Conservation (phyloP, 2,329 filamentous ascomycete species). For the Ciborinia camelliae region DNA sequence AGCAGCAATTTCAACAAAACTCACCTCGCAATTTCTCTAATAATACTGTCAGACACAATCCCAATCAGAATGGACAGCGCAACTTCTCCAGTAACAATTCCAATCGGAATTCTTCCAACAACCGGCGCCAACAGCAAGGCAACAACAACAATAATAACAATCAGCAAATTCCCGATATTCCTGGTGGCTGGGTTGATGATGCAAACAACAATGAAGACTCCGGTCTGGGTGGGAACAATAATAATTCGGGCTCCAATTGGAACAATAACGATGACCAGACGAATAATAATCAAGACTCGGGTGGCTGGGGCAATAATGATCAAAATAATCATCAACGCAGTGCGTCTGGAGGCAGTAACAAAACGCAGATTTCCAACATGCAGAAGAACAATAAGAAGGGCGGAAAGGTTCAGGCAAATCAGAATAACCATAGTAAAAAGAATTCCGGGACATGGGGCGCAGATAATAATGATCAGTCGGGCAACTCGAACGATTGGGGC, state of each 20-base stretch:
- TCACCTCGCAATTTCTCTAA: background rate
- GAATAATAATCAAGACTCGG: background rate
- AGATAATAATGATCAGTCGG: conserved; percentile 4
- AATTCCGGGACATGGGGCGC: conserved; percentile 21
- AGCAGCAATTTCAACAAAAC: conserved; percentile 5
- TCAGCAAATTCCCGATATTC: conserved; percentile 18
- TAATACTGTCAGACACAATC: background rate
- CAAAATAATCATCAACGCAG: conserved; percentile 20
- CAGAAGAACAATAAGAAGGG: conserved; percentile 3
- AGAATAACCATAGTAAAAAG: conserved; percentile 12
- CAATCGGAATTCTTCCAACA: background rate
- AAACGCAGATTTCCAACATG: conserved; percentile 4
- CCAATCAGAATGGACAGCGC: conserved; percentile 11
- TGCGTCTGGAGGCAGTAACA: conserved; percentile 17
- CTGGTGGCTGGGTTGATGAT: conserved; percentile 23
- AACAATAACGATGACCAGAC: background rate
- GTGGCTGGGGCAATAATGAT: conserved; percentile 20
- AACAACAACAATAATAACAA: background rate
- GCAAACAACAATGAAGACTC: conserved; percentile 11
- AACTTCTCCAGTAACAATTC: conserved; percentile 1
- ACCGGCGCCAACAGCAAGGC: conserved; percentile 1
- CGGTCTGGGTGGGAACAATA: background rate
- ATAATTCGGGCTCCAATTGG: background rate
- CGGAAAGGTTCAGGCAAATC: conserved; percentile 7
- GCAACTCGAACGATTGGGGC: conserved; percentile 11